Evolutionary conservation across 768 basidiomycete genomes (phyloP).

Genomic region (Daedaleopsis nitida): DNA sequence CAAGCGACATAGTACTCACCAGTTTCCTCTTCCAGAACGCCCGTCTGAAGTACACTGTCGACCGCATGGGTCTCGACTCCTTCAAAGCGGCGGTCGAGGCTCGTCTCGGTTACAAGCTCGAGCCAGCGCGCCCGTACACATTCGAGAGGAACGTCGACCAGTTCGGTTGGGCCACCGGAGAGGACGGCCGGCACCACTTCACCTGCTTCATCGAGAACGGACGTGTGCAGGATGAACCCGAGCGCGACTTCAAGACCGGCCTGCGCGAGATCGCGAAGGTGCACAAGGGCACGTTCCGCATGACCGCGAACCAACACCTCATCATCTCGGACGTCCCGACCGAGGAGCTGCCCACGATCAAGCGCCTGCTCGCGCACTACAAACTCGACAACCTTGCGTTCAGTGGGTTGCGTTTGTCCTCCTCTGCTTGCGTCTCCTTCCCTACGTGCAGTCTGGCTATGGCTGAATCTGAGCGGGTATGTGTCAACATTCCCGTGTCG

Average conservation of each 20-base stretch:
- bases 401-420: conserved; percentile 79
- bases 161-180: conserved; percentile 89
- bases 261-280: conserved; percentile 90
- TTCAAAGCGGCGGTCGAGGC: conserved; percentile 93
- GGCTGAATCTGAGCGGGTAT: conserved; percentile 74
- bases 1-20: background rate
- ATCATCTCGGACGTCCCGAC: conserved; percentile 81
- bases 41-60: conserved; percentile 95
- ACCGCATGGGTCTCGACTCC: conserved; percentile 85
- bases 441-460: conserved; percentile 91
- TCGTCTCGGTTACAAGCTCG: conserved; percentile 77
- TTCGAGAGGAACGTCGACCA: conserved; percentile 93
- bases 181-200: conserved; percentile 89
- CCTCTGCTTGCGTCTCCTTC: conserved; percentile 96
- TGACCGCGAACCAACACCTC: conserved; percentile 95
- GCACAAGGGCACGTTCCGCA: conserved; percentile 91
- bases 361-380: conserved; percentile 77
- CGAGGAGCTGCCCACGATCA: conserved; percentile 76
- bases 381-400: conserved; percentile 86
- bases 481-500: conserved; percentile 26
- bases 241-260: conserved; percentile 88
- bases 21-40: conserved; percentile 55
- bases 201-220: conserved; percentile 97
- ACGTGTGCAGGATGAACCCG: conserved; percentile 93
- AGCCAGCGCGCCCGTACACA: conserved; percentile 70